These are phyloP conservation scores for Cercospora sojina DNA, from an alignment of 2,329 filamentous ascomycete species.

Conservation along the genomic window DNA sequence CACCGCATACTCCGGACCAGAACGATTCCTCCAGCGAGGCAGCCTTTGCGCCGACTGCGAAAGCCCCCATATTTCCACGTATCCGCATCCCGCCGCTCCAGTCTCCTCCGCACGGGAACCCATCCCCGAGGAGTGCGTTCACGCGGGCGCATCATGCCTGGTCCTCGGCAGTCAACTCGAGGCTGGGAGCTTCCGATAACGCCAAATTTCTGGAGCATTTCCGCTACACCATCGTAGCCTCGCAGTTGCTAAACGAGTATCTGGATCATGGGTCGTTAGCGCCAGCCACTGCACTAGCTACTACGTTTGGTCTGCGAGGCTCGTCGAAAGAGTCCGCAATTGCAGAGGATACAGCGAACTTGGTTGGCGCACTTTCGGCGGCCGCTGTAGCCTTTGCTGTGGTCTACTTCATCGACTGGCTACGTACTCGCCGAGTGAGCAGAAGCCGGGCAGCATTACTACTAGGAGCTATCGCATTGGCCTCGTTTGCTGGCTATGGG, in stretches of 20 bases:
- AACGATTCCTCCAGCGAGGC: slow-evolving; percentile 11
- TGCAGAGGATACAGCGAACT: slow-evolving; percentile 45
- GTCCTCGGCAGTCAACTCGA: slow-evolving; percentile 64
- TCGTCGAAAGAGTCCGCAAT: slow-evolving; percentile 21
- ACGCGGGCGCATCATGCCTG: slow-evolving; percentile 48
- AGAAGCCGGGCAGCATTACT: slow-evolving; percentile 54
- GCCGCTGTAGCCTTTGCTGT: slow-evolving; percentile 61
- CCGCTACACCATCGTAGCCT: slow-evolving; percentile 88
- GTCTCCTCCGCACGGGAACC: slow-evolving; percentile 10
- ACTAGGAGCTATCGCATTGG: slow-evolving; percentile 52
- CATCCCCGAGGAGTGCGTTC: slow-evolving; percentile 30
- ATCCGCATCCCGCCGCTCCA: slow-evolving; percentile 23
- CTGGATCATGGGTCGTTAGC: slow-evolving; percentile 44
- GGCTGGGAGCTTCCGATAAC: slow-evolving; percentile 74
- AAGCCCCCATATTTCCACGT: slow-evolving; percentile 18
- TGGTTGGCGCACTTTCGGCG: slow-evolving; percentile 66
- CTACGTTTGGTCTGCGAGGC: slow-evolving; percentile 27
- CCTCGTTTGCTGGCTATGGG: slow-evolving; percentile 63
- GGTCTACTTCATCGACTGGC: slow-evolving; percentile 71
- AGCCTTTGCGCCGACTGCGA: slow-evolving; percentile 41
- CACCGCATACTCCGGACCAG: slow-evolving; percentile 4
- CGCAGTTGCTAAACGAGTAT: slow-evolving; percentile 77
- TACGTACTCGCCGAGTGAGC: slow-evolving; percentile 55
- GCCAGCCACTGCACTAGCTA: slow-evolving; percentile 23
- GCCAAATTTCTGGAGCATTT: slow-evolving; percentile 87